A percentile compares a stretch with the other conserved stretches of the same genome.
These are phyloP conservation scores for Cladosporium sp. DNA, from an alignment of 2,329 filamentous ascomycete species.

Conservation along the genomic window DNA sequence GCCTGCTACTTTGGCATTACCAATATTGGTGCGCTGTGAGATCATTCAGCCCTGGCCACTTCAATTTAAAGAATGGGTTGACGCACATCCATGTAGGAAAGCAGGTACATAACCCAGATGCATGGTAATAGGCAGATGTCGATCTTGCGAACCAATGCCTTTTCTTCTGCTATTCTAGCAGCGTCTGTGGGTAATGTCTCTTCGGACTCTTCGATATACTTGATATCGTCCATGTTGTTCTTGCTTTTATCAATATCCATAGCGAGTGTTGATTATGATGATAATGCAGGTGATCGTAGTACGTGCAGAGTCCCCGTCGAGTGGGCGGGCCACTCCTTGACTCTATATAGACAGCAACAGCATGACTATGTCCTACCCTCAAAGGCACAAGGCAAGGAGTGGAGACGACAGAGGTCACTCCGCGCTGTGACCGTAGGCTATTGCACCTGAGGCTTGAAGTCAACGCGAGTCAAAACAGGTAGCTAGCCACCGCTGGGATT, in stretches of 20 bases:
- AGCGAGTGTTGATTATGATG: neutral
- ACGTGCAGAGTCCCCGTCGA: neutral
- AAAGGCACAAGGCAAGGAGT: neutral
- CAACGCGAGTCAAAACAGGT: neutral
- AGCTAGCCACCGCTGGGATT: neutral
- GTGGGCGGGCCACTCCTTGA: neutral
- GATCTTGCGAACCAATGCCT: constrained; percentile 42
- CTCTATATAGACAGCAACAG: neutral
- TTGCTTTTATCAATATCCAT: constrained; percentile 3
- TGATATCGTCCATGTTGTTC: constrained; percentile 15
- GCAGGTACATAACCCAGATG: constrained; percentile 49
- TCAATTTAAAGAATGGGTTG: neutral
- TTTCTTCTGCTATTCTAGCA: constrained; percentile 33
- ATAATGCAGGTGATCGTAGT: neutral
- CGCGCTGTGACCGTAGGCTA: neutral
- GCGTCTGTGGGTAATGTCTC: constrained; percentile 1
- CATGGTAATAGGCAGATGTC: constrained; percentile 44
- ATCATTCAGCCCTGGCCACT: too few relatives aligned
- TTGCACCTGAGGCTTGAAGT: neutral
- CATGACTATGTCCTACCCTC: neutral
- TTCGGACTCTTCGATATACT: constrained; percentile 20
- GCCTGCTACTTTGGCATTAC: constrained; percentile 50
- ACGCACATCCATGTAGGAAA: constrained; percentile 43
- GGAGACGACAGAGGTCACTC: neutral
- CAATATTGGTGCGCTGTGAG: constrained; percentile 34